Conservation (phyloP, 805 yeast species). For the Ogataea siamensis region DNA sequence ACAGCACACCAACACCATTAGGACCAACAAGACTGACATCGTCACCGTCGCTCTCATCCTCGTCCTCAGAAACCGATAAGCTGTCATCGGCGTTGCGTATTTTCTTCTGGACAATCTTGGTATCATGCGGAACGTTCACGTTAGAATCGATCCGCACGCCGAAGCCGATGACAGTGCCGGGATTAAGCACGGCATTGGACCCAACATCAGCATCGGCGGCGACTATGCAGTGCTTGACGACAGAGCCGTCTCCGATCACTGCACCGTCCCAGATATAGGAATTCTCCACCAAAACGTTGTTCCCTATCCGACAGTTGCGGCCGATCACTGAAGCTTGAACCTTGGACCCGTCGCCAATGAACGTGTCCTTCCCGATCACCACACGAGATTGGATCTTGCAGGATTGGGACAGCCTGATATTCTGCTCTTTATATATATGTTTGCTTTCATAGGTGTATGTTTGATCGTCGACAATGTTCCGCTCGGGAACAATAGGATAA, state of each 20-base stretch:
- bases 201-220: conserved; percentile 64
- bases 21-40: conserved; percentile 39
- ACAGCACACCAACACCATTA: conserved; percentile 49
- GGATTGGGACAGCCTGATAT: conserved; percentile 90
- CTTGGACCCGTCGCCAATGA: conserved; percentile 70
- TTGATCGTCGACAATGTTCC: conserved; percentile 69
- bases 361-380: conserved; percentile 75
- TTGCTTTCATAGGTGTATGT: conserved; percentile 77
- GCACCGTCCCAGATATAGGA: conserved; percentile 89
- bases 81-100: conserved; percentile 33
- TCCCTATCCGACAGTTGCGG: conserved; percentile 79
- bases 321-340: conserved; percentile 80
- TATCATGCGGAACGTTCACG: conserved; percentile 46
- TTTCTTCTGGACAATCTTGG: conserved; percentile 51
- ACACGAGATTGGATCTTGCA: conserved; percentile 80
- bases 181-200: conserved; percentile 46
- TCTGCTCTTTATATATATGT: conserved; percentile 85
- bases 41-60: conserved; percentile 30
- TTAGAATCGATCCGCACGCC: conserved; percentile 62
- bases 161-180: conserved; percentile 81
- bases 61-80: conserved; percentile 30
- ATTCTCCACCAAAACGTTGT: conserved; percentile 64
- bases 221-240: conserved; percentile 61
- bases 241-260: conserved; percentile 61
- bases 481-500: conserved; percentile 87